Evolutionary conservation across 495 filamentous ascomycete genomes (phyloP), one percentile per base, ranked within the genome.

Genomic region (Niebla homalea): DNA sequence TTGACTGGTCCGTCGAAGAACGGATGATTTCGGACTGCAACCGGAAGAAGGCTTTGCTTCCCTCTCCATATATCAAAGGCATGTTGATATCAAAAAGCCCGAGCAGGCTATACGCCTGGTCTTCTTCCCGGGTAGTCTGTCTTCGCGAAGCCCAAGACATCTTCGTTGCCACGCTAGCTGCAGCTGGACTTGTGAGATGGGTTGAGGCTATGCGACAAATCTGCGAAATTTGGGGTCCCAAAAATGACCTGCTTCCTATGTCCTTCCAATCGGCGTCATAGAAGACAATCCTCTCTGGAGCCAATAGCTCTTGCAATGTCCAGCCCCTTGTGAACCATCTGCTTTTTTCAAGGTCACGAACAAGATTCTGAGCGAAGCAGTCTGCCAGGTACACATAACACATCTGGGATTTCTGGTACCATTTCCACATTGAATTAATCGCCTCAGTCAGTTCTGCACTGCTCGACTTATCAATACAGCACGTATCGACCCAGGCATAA

Each of bases 221-320:
- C 0, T 37, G n/a, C 0, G 54, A 50, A 6, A 64, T n/a, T 0
- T 22, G 0, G 7, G 43, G 2, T n/a, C 4, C 39, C 1, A 63
- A 21, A 4, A 35, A 35, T 1, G 16, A 14, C 29, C 62, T 65
- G 0, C 53, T 59, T 1, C 67, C 65, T 8, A 66, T 39, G 5
- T 32, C 41, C 0, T 11, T n/a, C 69, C 65, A 70, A 10, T 49
- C 35, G 1, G 7, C 5, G 10, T 61, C 52, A 48, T 57, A 69
- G 48, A 73, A 72, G 0, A 44, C 15, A 2, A 72, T 16, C 0
- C 51, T 15, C 3, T 6, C 15, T 0, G 65, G 63, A 0, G 67
- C 64, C 10, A 73, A 49, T 0, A 71, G 60, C 49, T 71, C 67
- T 37, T 72, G 66, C 20, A 71, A 39, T 3, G 67, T 70, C 66